A percentile compares a stretch with the other conserved stretches of the same genome.
These are phyloP conservation scores for Trichoderma koningiopsis DNA, from an alignment of 2,329 filamentous ascomycete species.

Conservation along the genomic window DNA sequence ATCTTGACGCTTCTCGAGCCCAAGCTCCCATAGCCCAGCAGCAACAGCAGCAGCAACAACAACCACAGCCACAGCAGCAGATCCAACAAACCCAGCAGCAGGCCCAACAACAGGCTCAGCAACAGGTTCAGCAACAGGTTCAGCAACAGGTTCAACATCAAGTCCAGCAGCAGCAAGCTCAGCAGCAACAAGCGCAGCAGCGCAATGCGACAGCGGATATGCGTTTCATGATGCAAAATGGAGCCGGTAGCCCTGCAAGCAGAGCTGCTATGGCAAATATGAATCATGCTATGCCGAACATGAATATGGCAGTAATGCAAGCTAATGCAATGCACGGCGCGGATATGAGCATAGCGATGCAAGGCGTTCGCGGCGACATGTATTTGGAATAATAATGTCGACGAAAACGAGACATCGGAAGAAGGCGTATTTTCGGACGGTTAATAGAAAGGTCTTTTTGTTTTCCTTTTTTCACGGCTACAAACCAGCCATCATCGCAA, in stretches of 20 bases:
- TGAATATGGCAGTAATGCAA: slow-evolving; percentile 47
- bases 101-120: slow-evolving; percentile 32
- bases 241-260: slow-evolving; percentile 40
- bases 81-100: slow-evolving; percentile 27
- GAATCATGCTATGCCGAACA: slow-evolving; percentile 50
- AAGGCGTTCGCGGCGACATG: slow-evolving; percentile 51
- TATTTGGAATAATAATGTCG: slow-evolving; percentile 50
- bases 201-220: slow-evolving; percentile 36
- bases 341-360: slow-evolving; percentile 51
- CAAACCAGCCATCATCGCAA: neutral
- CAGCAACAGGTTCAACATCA: slow-evolving; percentile 28
- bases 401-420: slow-evolving; percentile 10
- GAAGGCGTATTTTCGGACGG: slow-evolving; percentile 8
- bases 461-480: neutral
- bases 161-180: slow-evolving; percentile 28
- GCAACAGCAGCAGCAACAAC: slow-evolving; percentile 32
- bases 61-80: slow-evolving; percentile 27
- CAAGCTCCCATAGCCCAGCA: slow-evolving; percentile 40
- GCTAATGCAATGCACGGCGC: slow-evolving; percentile 44
- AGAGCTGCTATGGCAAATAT: slow-evolving; percentile 44
- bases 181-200: slow-evolving; percentile 29
- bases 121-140: slow-evolving; percentile 27
- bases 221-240: slow-evolving; percentile 49
- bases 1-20: slow-evolving; percentile 49
- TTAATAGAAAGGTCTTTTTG: slow-evolving; percentile 8